Conservation (phyloP, 371 early-diverging fungal species). For the Lichtheimia corymbifera region DNA sequence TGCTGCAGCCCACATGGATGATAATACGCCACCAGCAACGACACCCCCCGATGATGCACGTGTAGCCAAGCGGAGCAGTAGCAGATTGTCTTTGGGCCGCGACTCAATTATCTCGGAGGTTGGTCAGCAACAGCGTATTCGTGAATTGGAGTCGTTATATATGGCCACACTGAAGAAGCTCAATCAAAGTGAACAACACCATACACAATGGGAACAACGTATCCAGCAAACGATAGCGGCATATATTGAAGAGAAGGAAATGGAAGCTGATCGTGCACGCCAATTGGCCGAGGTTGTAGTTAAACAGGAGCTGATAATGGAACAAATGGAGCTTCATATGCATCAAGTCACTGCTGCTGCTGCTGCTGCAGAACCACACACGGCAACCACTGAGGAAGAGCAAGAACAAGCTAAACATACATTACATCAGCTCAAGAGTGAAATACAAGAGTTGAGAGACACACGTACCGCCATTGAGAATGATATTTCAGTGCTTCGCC, state of each 20-base stretch:
- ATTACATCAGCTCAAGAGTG: background rate
- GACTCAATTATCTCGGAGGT: background rate
- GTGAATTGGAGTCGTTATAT: slow-evolving; percentile 5
- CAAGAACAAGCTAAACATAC: too few relatives aligned
- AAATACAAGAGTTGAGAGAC: slow-evolving; percentile 8
- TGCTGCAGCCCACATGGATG: slow-evolving; percentile 2
- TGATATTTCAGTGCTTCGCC: slow-evolving; percentile 4
- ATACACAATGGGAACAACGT: slow-evolving; percentile 16
- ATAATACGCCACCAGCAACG: background rate
- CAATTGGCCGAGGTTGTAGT: slow-evolving; percentile 27
- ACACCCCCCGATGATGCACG: background rate
- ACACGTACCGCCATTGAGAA: slow-evolving; percentile 15
- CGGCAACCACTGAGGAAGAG: too few relatives aligned
- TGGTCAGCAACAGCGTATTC: slow-evolving; percentile 4
- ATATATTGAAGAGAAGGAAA: slow-evolving; percentile 22
- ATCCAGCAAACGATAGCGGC: slow-evolving; percentile 11
- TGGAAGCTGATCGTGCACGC: slow-evolving; percentile 16
- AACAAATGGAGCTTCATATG: slow-evolving; percentile 9
- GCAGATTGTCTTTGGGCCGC: background rate
- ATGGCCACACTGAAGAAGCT: slow-evolving; percentile 1
- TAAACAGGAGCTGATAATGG: slow-evolving; percentile 36
- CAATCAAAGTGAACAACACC: slow-evolving; percentile 11
- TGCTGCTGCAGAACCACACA: background rate
- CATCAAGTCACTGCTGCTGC: slow-evolving; percentile 2
- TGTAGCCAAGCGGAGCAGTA: slow-evolving; percentile 4